Percentiles rank a stretch among this genome's conserved stretches.
Evolutionary conservation across 2,329 filamentous ascomycete genomes (phyloP).

Genomic region (Juglanconis sp.): DNA sequence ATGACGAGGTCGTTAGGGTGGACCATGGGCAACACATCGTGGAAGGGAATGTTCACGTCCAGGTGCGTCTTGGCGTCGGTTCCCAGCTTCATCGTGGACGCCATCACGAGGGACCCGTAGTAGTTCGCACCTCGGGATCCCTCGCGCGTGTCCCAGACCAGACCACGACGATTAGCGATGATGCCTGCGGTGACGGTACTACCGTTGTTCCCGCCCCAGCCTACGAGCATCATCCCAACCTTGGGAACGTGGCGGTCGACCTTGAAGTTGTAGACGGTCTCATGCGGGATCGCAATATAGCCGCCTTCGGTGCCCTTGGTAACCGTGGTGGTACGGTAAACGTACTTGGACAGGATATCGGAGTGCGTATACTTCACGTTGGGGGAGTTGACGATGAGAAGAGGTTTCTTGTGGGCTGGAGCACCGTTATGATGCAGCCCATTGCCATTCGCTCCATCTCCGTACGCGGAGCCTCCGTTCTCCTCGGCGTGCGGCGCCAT

Average conservation of each 20-base stretch:
- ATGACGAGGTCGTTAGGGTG: conserved; percentile 94
- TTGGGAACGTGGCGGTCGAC: conserved; percentile 90
- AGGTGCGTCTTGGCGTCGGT: conserved; percentile 77
- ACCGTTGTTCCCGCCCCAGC: conserved; percentile 97
- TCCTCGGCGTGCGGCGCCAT: conserved; percentile 92
- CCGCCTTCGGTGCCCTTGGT: conserved; percentile 66
- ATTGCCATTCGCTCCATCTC: conserved; percentile 49
- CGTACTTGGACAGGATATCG: conserved; percentile 91
- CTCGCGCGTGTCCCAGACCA: conserved; percentile 92
- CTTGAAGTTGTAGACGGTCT: conserved; percentile 96
- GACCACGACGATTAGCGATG: conserved; percentile 83
- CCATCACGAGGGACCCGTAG: conserved; percentile 97
- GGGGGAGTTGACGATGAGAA: conserved; percentile 87
- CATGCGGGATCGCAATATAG: conserved; percentile 79
- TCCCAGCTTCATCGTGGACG: conserved; percentile 94
- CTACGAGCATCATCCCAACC: conserved; percentile 95
- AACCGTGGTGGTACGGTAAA: conserved; percentile 90
- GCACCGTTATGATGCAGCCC: conserved; percentile 21
- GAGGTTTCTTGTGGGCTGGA: conserved; percentile 44
- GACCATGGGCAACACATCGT: conserved; percentile 90
- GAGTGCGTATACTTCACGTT: conserved; percentile 87
- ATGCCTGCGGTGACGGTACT: conserved; percentile 96
- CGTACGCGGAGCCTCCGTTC: conserved; percentile 52
- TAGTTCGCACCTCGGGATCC: conserved; percentile 86
- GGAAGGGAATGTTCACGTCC: conserved; percentile 96